Base-by-base conservation (phyloP, 768 basidiomycete genomes). In the Kockovaella imperatae region DNA sequence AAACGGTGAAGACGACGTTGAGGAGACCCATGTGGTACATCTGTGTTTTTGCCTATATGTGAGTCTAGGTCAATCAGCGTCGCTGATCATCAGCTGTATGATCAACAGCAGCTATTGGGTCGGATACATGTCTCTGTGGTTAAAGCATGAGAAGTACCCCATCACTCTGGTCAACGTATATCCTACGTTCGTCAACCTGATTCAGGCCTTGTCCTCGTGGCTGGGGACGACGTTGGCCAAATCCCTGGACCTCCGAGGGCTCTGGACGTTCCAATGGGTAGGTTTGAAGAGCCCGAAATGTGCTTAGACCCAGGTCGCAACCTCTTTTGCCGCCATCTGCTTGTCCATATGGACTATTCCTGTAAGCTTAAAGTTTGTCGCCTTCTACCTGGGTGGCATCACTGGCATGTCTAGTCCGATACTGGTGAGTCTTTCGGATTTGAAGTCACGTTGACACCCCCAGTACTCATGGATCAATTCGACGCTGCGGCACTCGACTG, bases 171-270 rank as follows among this genome's bases (percentile, higher is more conserved):
- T 61, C 49, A 67, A 60, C 46, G 51, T 63, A 52, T 38, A 56
- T 0, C 64, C 64, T 10, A 67, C 64, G 2, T 61, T 63, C 40
- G 49, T 67, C 48, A 55, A 60, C 42, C 45, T 67, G 25, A 35
- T 61, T 36, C 35, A 48, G 15, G 64, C 64, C 2, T 21, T 59
- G 10, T 49, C 55, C 1, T 57, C 55, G 5, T 61, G 59, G 59
- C 47, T 64, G 18, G 62, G 62, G 1, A 61, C 62, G 10, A 59
- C 62, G 13, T 35, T 64, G 23, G 62, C 62, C 14, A 57, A 47
- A 1, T 34, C 40, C 3, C 18, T 59, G 1, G 36, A 43, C 26
- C 24, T 59, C 3, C 28, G 35, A 17, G 31, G 35, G 32, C 28
- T 60, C 26, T 58, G 52, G 47, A 44, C 44, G 15, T 52, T 57